phyloP scores from a whole-genome alignment of 352 stramenopile genomes.

The Phytopythium delawarense region DNA sequence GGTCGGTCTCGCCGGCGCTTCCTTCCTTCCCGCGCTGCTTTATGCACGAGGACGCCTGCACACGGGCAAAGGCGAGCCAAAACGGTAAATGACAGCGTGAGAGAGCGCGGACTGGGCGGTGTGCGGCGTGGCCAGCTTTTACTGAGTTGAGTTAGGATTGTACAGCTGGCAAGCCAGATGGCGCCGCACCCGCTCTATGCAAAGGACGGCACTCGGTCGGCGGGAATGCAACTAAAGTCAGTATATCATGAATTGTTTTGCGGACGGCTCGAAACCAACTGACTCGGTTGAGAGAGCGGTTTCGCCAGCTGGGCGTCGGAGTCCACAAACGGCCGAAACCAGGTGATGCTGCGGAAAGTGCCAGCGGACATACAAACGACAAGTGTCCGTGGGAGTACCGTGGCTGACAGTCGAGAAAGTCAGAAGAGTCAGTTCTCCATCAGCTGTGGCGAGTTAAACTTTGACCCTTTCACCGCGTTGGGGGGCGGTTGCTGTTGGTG shows the following conservation, averaged over 20 bases:
- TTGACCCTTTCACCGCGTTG: not conserved
- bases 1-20: not conserved
- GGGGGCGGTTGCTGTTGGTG: not conserved
- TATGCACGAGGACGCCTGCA: not conserved
- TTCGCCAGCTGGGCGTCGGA: not conserved
- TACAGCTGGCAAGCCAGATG: not conserved
- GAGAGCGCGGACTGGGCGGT: not conserved
- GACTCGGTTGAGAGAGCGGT: not conserved
- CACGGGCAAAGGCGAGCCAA: slow-evolving; percentile 1
- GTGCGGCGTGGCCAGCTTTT: not conserved
- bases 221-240: not conserved
- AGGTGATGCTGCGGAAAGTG: slow-evolving; percentile 8
- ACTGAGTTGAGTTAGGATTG: slow-evolving; percentile 4
- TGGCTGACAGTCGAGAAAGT: not conserved
- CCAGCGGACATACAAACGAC: not conserved
- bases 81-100: not conserved
- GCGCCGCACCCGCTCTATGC: not conserved
- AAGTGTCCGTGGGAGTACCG: not conserved
- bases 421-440: slow-evolving; percentile 6
- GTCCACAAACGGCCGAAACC: slow-evolving; percentile 4
- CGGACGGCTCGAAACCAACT: not conserved
- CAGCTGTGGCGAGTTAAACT: not conserved
- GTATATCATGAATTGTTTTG: not conserved
- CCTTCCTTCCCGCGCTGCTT: not conserved
- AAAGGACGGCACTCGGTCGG: not conserved